These are phyloP conservation scores for Mesotaenium endlicherianum DNA, from an alignment of 139 green algal genomes.

Conservation along the genomic window DNA sequence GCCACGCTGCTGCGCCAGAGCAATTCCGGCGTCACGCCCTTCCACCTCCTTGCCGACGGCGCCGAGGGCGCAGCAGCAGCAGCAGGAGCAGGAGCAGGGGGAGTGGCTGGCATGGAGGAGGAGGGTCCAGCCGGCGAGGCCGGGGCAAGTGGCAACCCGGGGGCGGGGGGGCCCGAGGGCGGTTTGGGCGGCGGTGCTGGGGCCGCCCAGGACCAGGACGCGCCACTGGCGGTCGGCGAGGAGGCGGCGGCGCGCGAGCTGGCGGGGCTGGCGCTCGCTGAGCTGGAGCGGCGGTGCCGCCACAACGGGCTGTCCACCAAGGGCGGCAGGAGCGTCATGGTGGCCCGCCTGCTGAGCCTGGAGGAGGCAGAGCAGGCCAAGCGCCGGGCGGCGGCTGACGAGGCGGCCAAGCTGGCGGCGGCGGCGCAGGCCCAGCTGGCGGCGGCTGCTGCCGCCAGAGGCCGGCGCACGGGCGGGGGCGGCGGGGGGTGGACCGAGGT, in stretches of 20 bases:
- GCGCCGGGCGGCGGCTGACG: not conserved
- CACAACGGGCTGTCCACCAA: slow-evolving; percentile 45
- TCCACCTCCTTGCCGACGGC: slow-evolving; percentile 25
- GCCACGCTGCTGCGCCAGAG: slow-evolving; percentile 38
- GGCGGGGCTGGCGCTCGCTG: slow-evolving; percentile 17
- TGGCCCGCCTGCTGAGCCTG: slow-evolving; percentile 34
- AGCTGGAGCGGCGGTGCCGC: slow-evolving; percentile 47
- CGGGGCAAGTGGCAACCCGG: not conserved
- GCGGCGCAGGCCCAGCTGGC: not conserved
- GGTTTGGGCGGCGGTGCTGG: no score
- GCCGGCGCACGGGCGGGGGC: not conserved
- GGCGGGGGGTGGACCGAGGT: slow-evolving; percentile 9
- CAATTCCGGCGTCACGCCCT: slow-evolving; percentile 26
- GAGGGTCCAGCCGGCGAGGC: not conserved
- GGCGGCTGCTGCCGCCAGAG: not conserved
- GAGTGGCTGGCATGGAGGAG: not conserved
- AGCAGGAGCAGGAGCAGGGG: not conserved
- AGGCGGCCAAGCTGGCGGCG: not conserved
- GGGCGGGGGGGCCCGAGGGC: not conserved
- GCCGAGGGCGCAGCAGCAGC: no score
- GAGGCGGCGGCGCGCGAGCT: slow-evolving; percentile 35
- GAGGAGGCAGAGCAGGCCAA: slow-evolving; percentile 34
- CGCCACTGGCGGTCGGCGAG: slow-evolving; percentile 12
- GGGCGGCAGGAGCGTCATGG: slow-evolving; percentile 32
- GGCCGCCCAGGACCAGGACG: slow-evolving; percentile 4